Percentiles rank a stretch among this genome's conserved stretches.
These are phyloP conservation scores for Penstemon eatonii DNA, from an alignment of 257 asterid genomes.

Conservation along the genomic window DNA sequence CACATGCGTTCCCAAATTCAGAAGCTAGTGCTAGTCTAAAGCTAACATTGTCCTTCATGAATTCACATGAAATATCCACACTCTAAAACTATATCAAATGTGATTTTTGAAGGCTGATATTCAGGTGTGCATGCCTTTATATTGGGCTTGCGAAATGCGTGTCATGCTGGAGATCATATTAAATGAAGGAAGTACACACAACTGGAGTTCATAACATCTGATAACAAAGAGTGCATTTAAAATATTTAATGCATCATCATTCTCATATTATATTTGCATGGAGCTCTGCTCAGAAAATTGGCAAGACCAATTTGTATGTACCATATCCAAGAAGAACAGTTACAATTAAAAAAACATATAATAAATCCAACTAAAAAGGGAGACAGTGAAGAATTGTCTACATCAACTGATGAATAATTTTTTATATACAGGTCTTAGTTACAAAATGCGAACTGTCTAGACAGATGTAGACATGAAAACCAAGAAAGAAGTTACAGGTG, in stretches of 20 bases:
- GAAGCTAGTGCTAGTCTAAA: constrained; percentile 8
- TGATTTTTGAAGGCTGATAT: constrained; percentile 6
- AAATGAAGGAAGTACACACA: background rate
- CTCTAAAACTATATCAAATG: background rate
- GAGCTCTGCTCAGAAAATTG: constrained; percentile 9
- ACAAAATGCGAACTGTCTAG: constrained; percentile 30
- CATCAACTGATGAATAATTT: constrained; percentile 30
- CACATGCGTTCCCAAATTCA: background rate
- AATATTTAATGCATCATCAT: constrained; percentile 1
- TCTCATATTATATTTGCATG: constrained; percentile 7
- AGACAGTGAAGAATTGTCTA: constrained; percentile 28
- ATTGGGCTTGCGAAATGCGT: background rate
- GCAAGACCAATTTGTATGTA: constrained; percentile 11
- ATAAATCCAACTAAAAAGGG: constrained; percentile 22
- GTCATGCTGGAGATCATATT: constrained; percentile 2
- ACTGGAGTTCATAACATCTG: constrained; percentile 10
- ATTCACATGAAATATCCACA: constrained; percentile 16
- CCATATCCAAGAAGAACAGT: constrained; percentile 19
- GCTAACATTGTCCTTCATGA: constrained; percentile 22
- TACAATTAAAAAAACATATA: constrained; percentile 19
- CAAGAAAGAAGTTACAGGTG: constrained; percentile 39
- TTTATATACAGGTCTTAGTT: constrained; percentile 41
- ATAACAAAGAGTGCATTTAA: background rate
- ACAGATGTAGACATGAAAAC: constrained; percentile 29
- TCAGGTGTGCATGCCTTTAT: constrained; percentile 4